Conservation (phyloP, 345 rosid species). For the Litchi chinensis region DNA sequence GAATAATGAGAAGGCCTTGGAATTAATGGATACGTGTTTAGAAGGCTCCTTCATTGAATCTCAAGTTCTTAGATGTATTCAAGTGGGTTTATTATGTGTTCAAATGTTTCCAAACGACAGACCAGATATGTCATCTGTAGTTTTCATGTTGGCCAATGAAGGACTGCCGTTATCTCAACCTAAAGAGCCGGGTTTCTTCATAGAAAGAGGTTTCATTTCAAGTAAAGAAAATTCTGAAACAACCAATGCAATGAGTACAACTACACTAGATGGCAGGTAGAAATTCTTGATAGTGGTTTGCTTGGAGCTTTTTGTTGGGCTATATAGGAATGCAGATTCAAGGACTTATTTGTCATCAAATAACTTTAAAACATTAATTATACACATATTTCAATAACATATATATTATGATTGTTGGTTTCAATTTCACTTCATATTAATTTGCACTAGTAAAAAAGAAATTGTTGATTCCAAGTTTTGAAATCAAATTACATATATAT, state of each 20-base stretch:
- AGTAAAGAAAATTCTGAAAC: not conserved
- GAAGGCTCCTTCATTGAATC: conserved; percentile 8
- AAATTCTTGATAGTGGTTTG: too few relatives aligned
- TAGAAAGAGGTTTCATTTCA: conserved; percentile 2
- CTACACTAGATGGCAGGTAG: conserved; percentile 2
- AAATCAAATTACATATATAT: not conserved
- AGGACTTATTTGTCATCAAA: not conserved
- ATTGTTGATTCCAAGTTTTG: not conserved
- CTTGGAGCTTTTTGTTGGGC: not conserved
- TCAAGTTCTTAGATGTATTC: conserved; percentile 28
- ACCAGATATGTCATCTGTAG: conserved; percentile 31
- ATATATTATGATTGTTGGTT: not conserved
- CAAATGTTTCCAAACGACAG: conserved; percentile 31
- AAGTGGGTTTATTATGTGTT: conserved; percentile 39
- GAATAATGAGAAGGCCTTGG: conserved; percentile 25
- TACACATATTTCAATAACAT: not conserved
- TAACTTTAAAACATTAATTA: not conserved
- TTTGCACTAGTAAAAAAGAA: not conserved
- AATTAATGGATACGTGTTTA: conserved; percentile 10
- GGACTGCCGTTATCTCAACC: conserved; percentile 33
- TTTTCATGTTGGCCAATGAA: conserved; percentile 36
- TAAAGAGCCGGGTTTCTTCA: conserved; percentile 35
- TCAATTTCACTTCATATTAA: not conserved
- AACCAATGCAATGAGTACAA: not conserved
- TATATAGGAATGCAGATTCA: not conserved